Percentiles rank a stretch among this genome's conserved stretches.
Conservation (phyloP, 805 yeast species). For the Monosporozyma aerobia region DNA sequence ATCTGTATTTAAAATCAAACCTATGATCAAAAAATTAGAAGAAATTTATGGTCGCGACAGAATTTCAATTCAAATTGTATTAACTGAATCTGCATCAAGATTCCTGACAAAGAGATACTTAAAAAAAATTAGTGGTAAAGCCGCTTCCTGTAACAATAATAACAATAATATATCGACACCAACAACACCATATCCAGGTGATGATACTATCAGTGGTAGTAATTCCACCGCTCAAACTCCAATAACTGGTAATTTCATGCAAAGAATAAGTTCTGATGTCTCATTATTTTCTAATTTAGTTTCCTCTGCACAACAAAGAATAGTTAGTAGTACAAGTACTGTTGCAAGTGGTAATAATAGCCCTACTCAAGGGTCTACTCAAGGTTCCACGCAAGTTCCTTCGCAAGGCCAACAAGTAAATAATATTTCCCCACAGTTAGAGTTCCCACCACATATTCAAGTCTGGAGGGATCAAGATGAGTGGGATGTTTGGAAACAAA, state of each 20-base stretch:
- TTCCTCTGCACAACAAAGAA: constrained; percentile 2
- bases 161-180: neutral
- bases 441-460: constrained; percentile 56
- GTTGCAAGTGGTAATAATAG: neutral
- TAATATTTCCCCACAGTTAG: constrained; percentile 32
- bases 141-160: neutral
- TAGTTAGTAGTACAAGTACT: neutral
- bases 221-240: neutral
- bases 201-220: neutral
- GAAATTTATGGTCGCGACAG: constrained; percentile 70
- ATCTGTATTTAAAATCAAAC: constrained; percentile 71
- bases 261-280: constrained; percentile 3
- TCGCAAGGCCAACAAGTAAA: constrained; percentile 31
- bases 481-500: constrained; percentile 72
- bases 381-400: neutral
- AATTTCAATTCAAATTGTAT: constrained; percentile 74
- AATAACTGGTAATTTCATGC: neutral
- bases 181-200: neutral
- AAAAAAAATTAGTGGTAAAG: constrained; percentile 8
- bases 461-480: constrained; percentile 93
- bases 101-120: constrained; percentile 33
- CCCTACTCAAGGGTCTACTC: neutral
- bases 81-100: constrained; percentile 79
- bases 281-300: constrained; percentile 3
- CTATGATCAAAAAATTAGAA: constrained; percentile 70